phyloP scores from a whole-genome alignment of 2,329 filamentous ascomycete species.

The Neurospora sp. region DNA sequence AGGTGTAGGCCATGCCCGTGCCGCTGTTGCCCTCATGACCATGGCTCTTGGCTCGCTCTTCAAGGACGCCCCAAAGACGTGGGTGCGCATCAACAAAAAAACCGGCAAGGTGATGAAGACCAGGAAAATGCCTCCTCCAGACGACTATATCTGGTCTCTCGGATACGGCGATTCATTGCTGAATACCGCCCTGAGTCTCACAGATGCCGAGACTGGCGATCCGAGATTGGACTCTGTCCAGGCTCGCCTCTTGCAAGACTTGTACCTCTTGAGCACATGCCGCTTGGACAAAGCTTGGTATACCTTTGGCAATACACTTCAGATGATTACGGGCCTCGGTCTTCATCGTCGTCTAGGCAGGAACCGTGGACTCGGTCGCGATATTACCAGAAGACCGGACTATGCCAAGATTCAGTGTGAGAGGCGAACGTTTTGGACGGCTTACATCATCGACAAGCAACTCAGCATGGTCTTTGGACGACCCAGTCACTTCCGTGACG shows the following conservation, averaged over 20 bases:
- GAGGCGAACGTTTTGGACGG: slow-evolving; percentile 49
- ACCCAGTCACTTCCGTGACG: slow-evolving; percentile 52
- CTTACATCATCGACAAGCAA: slow-evolving; percentile 55
- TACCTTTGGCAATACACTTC: slow-evolving; percentile 46
- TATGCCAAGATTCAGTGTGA: slow-evolving; percentile 30
- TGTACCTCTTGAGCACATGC: slow-evolving; percentile 49
- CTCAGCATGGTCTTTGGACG: slow-evolving; percentile 52
- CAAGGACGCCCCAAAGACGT: not conserved
- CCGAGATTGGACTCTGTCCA: slow-evolving; percentile 48
- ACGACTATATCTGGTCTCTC: slow-evolving; percentile 18
- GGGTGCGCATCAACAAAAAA: slow-evolving; percentile 1
- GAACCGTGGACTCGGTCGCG: slow-evolving; percentile 11
- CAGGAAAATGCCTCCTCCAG: not conserved
- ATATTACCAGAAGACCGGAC: slow-evolving; percentile 13
- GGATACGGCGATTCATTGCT: slow-evolving; percentile 32
- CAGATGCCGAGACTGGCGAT: slow-evolving; percentile 34
- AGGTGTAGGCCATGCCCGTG: slow-evolving; percentile 10
- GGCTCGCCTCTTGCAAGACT: slow-evolving; percentile 45
- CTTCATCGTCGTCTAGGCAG: slow-evolving; percentile 12
- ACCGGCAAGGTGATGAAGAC: not conserved
- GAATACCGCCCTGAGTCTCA: slow-evolving; percentile 29
- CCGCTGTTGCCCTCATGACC: slow-evolving; percentile 13
- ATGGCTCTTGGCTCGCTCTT: slow-evolving; percentile 12
- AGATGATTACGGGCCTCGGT: slow-evolving; percentile 38
- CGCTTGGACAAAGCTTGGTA: slow-evolving; percentile 54